Evolutionary conservation across 2,329 filamentous ascomycete species (phyloP).

Genomic region (Pseudopithomyces maydicus): DNA sequence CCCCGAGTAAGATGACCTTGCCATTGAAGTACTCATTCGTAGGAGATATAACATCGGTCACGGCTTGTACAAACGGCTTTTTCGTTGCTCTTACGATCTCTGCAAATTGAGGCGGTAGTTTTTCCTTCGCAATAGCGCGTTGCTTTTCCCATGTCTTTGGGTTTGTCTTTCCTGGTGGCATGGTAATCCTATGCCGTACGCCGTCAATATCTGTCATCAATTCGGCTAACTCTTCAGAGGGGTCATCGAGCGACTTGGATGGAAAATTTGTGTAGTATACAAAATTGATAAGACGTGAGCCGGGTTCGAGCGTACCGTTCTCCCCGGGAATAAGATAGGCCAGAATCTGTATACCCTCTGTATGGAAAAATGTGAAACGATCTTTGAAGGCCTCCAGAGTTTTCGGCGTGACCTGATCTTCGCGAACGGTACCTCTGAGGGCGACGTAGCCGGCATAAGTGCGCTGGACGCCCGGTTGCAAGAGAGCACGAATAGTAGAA

Average conservation of each 20-base stretch:
- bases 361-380: slow-evolving; percentile 50
- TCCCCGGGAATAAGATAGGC: slow-evolving; percentile 54
- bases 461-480: slow-evolving; percentile 25
- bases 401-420: slow-evolving; percentile 23
- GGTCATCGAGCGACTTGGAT: slow-evolving; percentile 31
- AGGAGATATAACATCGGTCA: slow-evolving; percentile 50
- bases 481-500: slow-evolving; percentile 30
- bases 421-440: slow-evolving; percentile 37
- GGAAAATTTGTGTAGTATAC: slow-evolving; percentile 54
- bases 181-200: slow-evolving; percentile 47
- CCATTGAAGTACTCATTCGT: slow-evolving; percentile 48
- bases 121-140: slow-evolving; percentile 34
- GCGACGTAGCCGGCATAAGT: slow-evolving; percentile 41
- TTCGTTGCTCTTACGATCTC: slow-evolving; percentile 49
- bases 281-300: slow-evolving; percentile 53
- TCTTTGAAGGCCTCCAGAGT: slow-evolving; percentile 39
- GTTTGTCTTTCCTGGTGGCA: slow-evolving; percentile 49
- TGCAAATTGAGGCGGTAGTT: slow-evolving; percentile 48
- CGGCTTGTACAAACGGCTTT: slow-evolving; percentile 53
- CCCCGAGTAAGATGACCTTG: slow-evolving; percentile 53
- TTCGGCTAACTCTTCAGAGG: slow-evolving; percentile 45
- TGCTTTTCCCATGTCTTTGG: slow-evolving; percentile 48
- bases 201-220: slow-evolving; percentile 53
- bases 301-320: slow-evolving; percentile 45
- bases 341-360: slow-evolving; percentile 43